phyloP scores from a whole-genome alignment of 2,329 filamentous ascomycete genomes.

The Trichoderma sp. region DNA sequence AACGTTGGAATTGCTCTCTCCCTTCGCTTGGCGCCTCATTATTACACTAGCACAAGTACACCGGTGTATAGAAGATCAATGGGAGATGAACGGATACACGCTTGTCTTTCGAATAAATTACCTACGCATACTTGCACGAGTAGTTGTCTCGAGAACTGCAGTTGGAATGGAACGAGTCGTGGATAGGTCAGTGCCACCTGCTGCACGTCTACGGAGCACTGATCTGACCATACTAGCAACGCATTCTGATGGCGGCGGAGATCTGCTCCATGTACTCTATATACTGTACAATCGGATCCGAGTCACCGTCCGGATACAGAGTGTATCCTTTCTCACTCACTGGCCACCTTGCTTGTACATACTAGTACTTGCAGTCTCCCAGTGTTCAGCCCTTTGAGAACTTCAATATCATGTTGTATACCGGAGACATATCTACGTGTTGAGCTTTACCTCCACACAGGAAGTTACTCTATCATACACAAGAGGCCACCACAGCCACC shows the following conservation, averaged over 20 bases:
- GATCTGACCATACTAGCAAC: background rate
- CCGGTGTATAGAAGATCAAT: background rate
- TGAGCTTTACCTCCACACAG: background rate
- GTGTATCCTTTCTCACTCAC: background rate
- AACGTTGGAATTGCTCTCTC: background rate
- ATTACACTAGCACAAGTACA: background rate
- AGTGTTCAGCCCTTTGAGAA: background rate
- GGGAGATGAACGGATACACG: background rate
- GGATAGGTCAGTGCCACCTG: slow-evolving; percentile 3
- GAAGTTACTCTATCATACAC: background rate
- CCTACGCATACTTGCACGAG: background rate
- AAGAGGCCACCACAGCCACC: background rate
- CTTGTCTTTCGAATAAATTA: background rate
- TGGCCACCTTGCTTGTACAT: background rate
- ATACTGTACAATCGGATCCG: background rate
- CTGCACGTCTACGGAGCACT: slow-evolving; percentile 10
- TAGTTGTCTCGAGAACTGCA: background rate
- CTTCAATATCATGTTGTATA: background rate
- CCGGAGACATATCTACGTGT: background rate
- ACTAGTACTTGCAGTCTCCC: background rate
- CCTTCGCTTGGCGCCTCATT: background rate
- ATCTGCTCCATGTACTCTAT: background rate
- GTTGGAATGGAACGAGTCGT: background rate
- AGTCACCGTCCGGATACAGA: background rate
- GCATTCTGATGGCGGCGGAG: background rate